Base-by-base conservation (phyloP, 1,139 yeast species). In the Magnusiomyces starmeri region DNA sequence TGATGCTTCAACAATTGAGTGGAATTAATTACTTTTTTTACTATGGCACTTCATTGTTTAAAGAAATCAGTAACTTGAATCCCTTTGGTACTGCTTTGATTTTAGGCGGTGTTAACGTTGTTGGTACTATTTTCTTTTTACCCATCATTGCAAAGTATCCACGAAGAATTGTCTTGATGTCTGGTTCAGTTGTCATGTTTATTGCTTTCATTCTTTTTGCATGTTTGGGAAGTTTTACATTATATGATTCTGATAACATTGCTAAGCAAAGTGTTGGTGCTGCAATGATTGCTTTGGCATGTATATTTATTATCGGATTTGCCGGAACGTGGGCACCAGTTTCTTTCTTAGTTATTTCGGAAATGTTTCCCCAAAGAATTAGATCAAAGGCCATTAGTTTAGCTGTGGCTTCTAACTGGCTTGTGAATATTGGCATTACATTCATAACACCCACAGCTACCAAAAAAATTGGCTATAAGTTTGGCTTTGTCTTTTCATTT, bases 311-410 rank as follows among this genome's bases (percentile, higher is more conserved):
- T 58, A 83, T 84, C 77, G 82, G 79, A 74, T 87, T 86, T 66
- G 92, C 95, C 37, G 77, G 85, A 40, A 82, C 95, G 7, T 86
- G 95, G 95, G 95, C 90, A 57, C 92, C 95, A 62, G 79, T 83
- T 64, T 83, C 83, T 45, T 88, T 81, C 78, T 84, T 84, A 53
- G 81, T 85, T 60, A 78, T 83, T 51, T 83, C 92, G 40, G 96
- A 87, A 70, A 74, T 85, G 44, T 86, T 80, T 69, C 90, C 95
- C 51, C 74, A 85, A 58, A 80, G 90, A 62, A 82, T 85, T 59
- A 79, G 92, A 71, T 79, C 90, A 34, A 83, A 84, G 72, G 87
- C 88, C 55, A 84, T 86, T 74, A 82, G 90, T 45, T 71, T 54
- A n/a, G 56, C 53, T 20, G 52, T 46, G 22, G 52, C 48, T 26